phyloP scores from a whole-genome alignment of 176 grass and related monocot genomes.

The Eragrostis curvula region DNA sequence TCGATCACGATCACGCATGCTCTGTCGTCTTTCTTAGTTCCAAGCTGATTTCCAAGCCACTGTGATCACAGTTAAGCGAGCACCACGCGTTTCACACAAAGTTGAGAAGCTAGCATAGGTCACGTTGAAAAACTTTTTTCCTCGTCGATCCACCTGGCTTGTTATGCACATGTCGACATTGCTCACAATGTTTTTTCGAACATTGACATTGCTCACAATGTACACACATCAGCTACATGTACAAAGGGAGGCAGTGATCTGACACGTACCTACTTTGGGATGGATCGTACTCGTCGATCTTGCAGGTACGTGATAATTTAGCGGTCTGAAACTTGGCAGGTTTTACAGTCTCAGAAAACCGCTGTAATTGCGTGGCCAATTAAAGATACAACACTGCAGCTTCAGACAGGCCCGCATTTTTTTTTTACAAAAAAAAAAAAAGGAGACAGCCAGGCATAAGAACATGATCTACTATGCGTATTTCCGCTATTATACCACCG shows the following conservation, averaged over 20 bases:
- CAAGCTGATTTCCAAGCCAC: not conserved
- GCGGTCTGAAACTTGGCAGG: too few relatives aligned
- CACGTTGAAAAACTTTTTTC: not conserved
- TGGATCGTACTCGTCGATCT: too few relatives aligned
- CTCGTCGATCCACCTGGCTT: not conserved
- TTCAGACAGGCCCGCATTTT: too few relatives aligned
- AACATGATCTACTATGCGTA: not conserved
- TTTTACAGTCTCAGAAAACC: constrained; percentile 7
- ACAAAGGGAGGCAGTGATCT: not conserved
- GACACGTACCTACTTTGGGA: not conserved
- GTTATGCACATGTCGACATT: constrained; percentile 29
- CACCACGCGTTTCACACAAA: not conserved
- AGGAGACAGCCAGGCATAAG: not conserved
- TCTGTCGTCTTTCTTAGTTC: not conserved
- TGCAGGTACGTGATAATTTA: not conserved
- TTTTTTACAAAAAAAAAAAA: too few relatives aligned
- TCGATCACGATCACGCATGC: not conserved
- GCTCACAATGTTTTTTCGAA: not conserved
- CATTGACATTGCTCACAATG: constrained; percentile 33
- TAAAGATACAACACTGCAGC: too few relatives aligned
- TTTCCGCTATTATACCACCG: not conserved
- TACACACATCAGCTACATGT: not conserved
- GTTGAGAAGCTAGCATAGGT: constrained; percentile 23
- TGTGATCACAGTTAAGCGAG: not conserved
- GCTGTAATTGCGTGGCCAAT: not conserved